Evolutionary conservation across 2,329 filamentous ascomycete genomes (phyloP).

Genomic region (Aspergillus pseudonomiae): DNA sequence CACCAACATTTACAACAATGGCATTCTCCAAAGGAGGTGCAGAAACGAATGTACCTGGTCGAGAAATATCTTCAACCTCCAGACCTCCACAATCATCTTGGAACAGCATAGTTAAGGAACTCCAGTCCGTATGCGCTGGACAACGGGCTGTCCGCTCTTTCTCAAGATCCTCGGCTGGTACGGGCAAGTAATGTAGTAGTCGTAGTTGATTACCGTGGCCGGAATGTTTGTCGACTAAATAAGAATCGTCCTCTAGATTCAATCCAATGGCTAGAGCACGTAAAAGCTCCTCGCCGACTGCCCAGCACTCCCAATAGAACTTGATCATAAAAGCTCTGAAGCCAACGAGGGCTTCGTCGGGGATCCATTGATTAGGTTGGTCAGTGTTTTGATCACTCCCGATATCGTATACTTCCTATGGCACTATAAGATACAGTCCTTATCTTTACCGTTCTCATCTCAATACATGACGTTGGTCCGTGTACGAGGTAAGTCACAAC

Average conservation of each 20-base stretch:
- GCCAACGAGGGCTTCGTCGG: conserved; percentile 48
- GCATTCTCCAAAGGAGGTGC: conserved; percentile 45
- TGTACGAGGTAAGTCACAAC: conserved; percentile 7
- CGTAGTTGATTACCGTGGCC: conserved; percentile 63
- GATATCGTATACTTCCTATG: conserved; percentile 57
- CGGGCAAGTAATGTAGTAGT: conserved; percentile 61
- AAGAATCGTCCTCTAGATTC: conserved; percentile 48
- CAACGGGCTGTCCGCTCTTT: conserved; percentile 51
- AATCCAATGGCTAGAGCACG: conserved; percentile 52
- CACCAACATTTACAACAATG: conserved; percentile 54
- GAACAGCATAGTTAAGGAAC: conserved; percentile 57
- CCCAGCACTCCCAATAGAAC: conserved; percentile 55
- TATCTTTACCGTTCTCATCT: not conserved
- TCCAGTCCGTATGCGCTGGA: conserved; percentile 59
- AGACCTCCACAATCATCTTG: conserved; percentile 57
- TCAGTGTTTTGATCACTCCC: conserved; percentile 50
- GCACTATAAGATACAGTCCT: conserved; percentile 6
- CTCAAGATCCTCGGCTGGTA: conserved; percentile 49
- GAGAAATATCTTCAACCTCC: conserved; percentile 51
- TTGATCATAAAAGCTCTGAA: conserved; percentile 52
- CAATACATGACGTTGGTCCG: not conserved
- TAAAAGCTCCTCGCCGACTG: conserved; percentile 49
- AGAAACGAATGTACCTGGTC: conserved; percentile 45
- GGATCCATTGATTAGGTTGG: conserved; percentile 56
- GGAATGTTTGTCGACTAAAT: conserved; percentile 55